Percentiles rank a stretch among this genome's conserved stretches.
These are phyloP conservation scores for Saccharomyces hybrid DNA, from an alignment of 1,139 yeast species.

Conservation along the genomic window DNA sequence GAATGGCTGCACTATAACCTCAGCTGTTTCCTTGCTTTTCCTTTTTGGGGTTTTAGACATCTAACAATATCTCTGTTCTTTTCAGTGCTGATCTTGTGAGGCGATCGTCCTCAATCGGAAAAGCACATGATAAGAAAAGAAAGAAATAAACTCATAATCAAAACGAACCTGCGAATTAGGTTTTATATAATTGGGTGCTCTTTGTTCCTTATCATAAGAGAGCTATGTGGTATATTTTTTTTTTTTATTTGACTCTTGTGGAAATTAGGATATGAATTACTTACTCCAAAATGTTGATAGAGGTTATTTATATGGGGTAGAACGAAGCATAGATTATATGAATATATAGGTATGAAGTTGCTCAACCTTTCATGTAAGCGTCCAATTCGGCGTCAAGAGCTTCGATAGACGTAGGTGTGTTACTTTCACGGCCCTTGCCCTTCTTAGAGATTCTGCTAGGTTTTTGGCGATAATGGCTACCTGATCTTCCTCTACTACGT, in stretches of 20 bases:
- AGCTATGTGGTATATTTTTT: too few species aligned
- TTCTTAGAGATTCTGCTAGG: slow-evolving; percentile 3
- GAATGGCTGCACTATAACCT: too few species aligned
- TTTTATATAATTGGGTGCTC: too few species aligned
- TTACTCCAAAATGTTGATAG: too few species aligned
- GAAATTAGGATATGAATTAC: too few species aligned
- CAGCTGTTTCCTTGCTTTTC: too few species aligned
- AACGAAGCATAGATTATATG: neutral
- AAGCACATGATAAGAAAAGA: neutral
- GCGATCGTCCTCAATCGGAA: neutral
- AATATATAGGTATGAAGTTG: neutral
- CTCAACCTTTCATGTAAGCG: slow-evolving; percentile 50
- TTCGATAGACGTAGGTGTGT: slow-evolving; percentile 47
- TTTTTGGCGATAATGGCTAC: slow-evolving; percentile 10
- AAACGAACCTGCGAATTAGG: too few species aligned
- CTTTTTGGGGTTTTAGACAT: neutral
- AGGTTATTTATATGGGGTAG: neutral
- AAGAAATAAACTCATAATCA: neutral
- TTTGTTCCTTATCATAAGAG: neutral
- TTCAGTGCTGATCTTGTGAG: neutral
- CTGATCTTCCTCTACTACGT: slow-evolving; percentile 1
- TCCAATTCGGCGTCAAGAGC: slow-evolving; percentile 75
- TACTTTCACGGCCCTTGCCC: slow-evolving; percentile 17
- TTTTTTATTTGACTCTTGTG: too few species aligned
- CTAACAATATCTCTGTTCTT: neutral